A percentile compares a stretch with the other conserved stretches of the same genome.
Evolutionary conservation across 371 early-diverging fungal genomes (phyloP).

Genomic region (Dinochytrium kinnereticum): DNA sequence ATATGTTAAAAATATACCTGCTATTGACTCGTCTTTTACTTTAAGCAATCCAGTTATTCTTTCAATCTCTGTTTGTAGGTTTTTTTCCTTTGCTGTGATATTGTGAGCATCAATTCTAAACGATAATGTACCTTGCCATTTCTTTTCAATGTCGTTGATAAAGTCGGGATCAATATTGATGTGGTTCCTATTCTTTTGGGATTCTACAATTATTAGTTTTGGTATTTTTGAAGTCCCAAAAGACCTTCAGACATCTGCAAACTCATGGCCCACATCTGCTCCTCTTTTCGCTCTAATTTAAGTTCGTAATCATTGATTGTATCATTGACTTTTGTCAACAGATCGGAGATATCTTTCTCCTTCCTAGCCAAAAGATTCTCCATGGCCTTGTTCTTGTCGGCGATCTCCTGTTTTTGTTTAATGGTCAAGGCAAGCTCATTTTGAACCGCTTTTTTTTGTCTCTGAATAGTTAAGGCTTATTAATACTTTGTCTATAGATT

Average conservation of each 20-base stretch:
- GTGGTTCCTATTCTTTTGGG: constrained; percentile 35
- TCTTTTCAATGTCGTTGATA: constrained; percentile 56
- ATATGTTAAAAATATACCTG: constrained; percentile 31
- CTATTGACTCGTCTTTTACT: constrained; percentile 34
- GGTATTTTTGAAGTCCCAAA: background rate
- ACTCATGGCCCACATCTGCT: constrained; percentile 63
- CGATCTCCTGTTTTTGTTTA: constrained; percentile 49
- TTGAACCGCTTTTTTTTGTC: constrained; percentile 51
- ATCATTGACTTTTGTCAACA: constrained; percentile 58
- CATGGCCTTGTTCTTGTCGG: constrained; percentile 49
- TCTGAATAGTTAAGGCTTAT: constrained; percentile 29
- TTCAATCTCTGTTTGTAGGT: constrained; percentile 45
- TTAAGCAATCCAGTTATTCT: constrained; percentile 27
- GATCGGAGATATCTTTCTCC: constrained; percentile 58
- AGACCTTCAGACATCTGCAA: constrained; percentile 53
- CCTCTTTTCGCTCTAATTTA: constrained; percentile 59
- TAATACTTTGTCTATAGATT: too few relatives aligned
- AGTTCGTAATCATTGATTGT: constrained; percentile 60
- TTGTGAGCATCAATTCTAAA: background rate
- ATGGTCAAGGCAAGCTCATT: constrained; percentile 40
- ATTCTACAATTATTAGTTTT: constrained; percentile 21
- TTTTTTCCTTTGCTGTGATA: constrained; percentile 41
- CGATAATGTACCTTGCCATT: constrained; percentile 48
- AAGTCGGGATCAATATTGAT: constrained; percentile 54
- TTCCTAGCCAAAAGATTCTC: constrained; percentile 50